A percentile compares a stretch with the other conserved stretches of the same genome.
phyloP scores from a whole-genome alignment of 352 stramenopile species.

The Phytophthora fragariaefolia region DNA sequence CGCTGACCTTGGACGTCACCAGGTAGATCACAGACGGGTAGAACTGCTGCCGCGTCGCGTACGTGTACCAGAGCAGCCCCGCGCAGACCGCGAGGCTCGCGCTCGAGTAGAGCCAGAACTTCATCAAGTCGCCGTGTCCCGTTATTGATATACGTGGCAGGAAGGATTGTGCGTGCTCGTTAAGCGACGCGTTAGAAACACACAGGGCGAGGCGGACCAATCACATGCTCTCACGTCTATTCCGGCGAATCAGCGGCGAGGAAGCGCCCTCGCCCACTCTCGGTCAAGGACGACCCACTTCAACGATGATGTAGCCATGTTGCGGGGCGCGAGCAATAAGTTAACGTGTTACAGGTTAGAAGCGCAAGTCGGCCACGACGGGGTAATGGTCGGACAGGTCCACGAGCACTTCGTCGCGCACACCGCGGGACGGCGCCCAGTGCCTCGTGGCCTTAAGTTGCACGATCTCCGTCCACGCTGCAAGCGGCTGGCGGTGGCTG shows the following conservation, averaged over 20 bases:
- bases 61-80: slow-evolving; percentile 92
- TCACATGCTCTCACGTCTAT: slow-evolving; percentile 17
- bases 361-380: slow-evolving; percentile 61
- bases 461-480: slow-evolving; percentile 46
- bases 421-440: slow-evolving; percentile 35
- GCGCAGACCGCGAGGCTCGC: slow-evolving; percentile 85
- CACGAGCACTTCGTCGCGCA: slow-evolving; percentile 41
- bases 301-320: slow-evolving; percentile 10
- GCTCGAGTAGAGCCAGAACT: slow-evolving; percentile 91
- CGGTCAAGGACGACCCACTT: neutral
- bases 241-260: slow-evolving; percentile 1
- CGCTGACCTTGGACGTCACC: slow-evolving; percentile 96
- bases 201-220: slow-evolving; percentile 22
- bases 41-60: slow-evolving; percentile 96
- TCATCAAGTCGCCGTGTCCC: slow-evolving; percentile 62
- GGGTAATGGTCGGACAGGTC: slow-evolving; percentile 80
- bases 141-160: slow-evolving; percentile 43
- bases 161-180: slow-evolving; percentile 11
- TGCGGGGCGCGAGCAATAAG: slow-evolving; percentile 19
- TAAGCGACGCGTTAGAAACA: neutral
- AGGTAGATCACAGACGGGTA: slow-evolving; percentile 98
- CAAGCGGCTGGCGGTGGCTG: slow-evolving; percentile 41
- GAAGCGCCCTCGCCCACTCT: neutral
- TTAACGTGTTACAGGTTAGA: slow-evolving; percentile 33
- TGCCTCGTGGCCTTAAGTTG: slow-evolving; percentile 60